Evolutionary conservation across 805 yeast species (phyloP).

Genomic region (Metschnikowia corniflorae): DNA sequence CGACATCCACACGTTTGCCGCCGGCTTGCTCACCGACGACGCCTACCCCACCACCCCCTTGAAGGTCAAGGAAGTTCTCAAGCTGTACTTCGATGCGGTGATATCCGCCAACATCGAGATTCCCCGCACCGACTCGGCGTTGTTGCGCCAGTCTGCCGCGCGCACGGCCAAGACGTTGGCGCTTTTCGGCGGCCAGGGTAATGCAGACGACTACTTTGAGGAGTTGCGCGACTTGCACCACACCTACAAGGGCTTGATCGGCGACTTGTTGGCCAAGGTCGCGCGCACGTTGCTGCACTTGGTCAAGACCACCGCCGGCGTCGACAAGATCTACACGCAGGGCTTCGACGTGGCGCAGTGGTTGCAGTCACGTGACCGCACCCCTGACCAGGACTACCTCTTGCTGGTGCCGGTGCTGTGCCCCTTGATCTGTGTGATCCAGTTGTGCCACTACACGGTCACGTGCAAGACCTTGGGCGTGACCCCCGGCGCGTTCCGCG

Average conservation of each 20-base stretch:
- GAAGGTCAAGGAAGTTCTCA: conserved; percentile 72
- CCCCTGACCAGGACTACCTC: conserved; percentile 87
- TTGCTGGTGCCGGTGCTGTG: conserved; percentile 91
- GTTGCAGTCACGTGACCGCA: conserved; percentile 79
- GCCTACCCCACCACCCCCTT: conserved; percentile 59
- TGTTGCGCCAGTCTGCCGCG: conserved; percentile 60
- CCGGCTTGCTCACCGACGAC: conserved; percentile 55
- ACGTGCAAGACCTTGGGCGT: conserved; percentile 81
- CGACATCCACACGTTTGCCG: conserved; percentile 89
- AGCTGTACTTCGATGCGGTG: conserved; percentile 60
- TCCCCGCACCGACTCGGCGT: conserved; percentile 33
- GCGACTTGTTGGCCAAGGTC: conserved; percentile 66
- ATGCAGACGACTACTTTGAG: conserved; percentile 94
- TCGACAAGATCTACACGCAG: conserved; percentile 86
- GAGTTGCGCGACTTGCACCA: conserved; percentile 85
- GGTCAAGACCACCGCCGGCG: conserved; percentile 68
- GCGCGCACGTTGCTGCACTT: conserved; percentile 66
- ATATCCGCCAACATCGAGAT: conserved; percentile 26
- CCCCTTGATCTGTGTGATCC: conserved; percentile 96
- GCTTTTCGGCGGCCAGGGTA: conserved; percentile 98
- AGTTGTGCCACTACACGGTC: conserved; percentile 87
- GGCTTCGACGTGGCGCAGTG: conserved; percentile 87
- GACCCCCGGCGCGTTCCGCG: conserved; percentile 84
- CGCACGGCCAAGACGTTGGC: conserved; percentile 67
- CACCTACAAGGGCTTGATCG: conserved; percentile 70